Conservation (phyloP, 2,329 filamentous ascomycete genomes). For the Microsporum canis region DNA sequence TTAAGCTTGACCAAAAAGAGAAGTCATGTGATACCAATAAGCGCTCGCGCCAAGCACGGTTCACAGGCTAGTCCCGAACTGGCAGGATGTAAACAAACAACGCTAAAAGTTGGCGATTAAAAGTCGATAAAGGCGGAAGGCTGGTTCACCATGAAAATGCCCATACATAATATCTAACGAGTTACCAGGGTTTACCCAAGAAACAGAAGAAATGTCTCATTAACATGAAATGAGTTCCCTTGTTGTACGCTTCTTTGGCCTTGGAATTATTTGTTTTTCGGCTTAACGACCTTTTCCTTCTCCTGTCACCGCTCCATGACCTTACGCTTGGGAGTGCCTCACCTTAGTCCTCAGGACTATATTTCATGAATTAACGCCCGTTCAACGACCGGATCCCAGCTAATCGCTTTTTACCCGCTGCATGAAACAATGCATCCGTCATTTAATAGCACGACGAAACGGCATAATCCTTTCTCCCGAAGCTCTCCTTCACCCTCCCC, state of each 20-base stretch:
- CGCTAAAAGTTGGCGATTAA: slow-evolving; percentile 6
- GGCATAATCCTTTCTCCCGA: slow-evolving; percentile 69
- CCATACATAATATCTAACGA: background rate
- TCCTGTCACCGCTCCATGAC: background rate
- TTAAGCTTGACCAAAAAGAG: background rate
- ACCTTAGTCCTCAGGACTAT: background rate
- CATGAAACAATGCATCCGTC: slow-evolving; percentile 40
- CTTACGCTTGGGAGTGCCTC: background rate
- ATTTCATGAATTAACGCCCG: background rate
- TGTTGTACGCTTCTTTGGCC: background rate
- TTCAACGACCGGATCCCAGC: background rate
- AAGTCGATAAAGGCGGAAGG: slow-evolving; percentile 6
- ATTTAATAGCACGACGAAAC: slow-evolving; percentile 56
- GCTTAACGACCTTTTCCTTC: background rate
- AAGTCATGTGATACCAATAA: background rate
- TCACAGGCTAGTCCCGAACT: slow-evolving; percentile 9
- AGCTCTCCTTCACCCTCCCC: slow-evolving; percentile 55
- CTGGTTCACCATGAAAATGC: background rate
- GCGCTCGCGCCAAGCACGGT: slow-evolving; percentile 3
- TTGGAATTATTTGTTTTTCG: background rate
- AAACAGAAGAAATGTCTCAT: background rate
- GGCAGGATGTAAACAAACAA: slow-evolving; percentile 15
- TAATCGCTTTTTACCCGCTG: background rate
- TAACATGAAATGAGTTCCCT: background rate
- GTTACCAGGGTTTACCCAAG: background rate